Conservation (phyloP, 2,329 filamentous ascomycete genomes). For the Cladosporium sp. region DNA sequence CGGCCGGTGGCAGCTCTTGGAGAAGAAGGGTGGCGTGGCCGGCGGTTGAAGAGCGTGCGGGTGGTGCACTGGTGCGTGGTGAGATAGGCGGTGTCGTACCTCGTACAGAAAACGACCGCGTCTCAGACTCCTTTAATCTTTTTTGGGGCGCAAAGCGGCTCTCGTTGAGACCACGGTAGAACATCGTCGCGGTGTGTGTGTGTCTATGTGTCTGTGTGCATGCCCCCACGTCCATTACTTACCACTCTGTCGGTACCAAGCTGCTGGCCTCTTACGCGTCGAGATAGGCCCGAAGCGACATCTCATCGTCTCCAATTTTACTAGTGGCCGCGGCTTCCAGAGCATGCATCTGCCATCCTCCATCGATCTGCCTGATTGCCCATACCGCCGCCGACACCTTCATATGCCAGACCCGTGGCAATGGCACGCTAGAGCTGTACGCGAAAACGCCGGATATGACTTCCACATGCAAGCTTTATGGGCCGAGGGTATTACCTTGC, state of each 20-base stretch:
- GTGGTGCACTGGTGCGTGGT: not conserved
- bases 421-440: constrained; percentile 10
- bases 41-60: not conserved
- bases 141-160: not conserved
- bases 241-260: constrained; percentile 6
- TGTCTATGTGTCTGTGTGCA: not conserved
- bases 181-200: not conserved
- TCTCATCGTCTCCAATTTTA: constrained; percentile 3
- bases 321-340: not conserved
- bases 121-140: not conserved
- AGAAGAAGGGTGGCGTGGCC: not conserved
- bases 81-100: constrained; percentile 4
- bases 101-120: constrained; percentile 1
- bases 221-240: not conserved
- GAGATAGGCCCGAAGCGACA: constrained; percentile 8
- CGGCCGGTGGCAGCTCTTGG: not conserved
- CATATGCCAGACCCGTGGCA: constrained; percentile 1
- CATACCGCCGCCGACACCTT: not conserved
- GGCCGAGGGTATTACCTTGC: constrained; percentile 5
- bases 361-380: constrained; percentile 3
- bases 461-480: constrained; percentile 8
- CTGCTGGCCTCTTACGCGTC: not conserved
- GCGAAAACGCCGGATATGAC: constrained; percentile 13
- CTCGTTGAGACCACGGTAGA: constrained; percentile 11
- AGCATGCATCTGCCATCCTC: not conserved